phyloP scores from a whole-genome alignment of 495 filamentous ascomycete species.

The Hyaloscypha bicolor region DNA sequence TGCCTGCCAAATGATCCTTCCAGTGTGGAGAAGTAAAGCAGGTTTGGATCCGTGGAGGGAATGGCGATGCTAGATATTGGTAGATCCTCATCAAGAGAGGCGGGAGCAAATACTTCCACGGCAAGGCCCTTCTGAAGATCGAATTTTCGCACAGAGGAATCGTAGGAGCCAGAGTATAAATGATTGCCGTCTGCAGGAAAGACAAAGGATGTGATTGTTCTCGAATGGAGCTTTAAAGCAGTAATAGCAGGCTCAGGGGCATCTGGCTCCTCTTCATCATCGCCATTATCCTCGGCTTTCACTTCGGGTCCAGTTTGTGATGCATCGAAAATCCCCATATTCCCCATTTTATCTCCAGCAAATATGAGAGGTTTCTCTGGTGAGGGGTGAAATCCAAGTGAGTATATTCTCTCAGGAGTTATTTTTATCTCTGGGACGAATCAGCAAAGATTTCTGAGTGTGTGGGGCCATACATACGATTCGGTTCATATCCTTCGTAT shows the following conservation, averaged over 20 bases:
- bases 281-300: constrained; percentile 58
- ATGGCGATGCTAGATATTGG: constrained; percentile 84
- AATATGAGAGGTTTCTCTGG: constrained; percentile 87
- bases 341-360: constrained; percentile 93
- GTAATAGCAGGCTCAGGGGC: constrained; percentile 74
- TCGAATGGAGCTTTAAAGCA: constrained; percentile 84
- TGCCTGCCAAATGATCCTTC: constrained; percentile 77
- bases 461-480: constrained; percentile 40
- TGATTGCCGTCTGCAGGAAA: constrained; percentile 69
- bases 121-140: constrained; percentile 80
- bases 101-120: constrained; percentile 76
- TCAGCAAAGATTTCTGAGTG: constrained; percentile 7
- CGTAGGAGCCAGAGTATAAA: constrained; percentile 88
- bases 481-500: constrained; percentile 81
- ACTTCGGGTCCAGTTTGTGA: constrained; percentile 64
- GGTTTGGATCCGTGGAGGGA: constrained; percentile 66
- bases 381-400: constrained; percentile 87
- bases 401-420: constrained; percentile 85
- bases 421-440: constrained; percentile 78
- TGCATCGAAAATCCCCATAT: constrained; percentile 90
- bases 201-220: constrained; percentile 83
- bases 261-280: constrained; percentile 64
- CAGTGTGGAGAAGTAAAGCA: constrained; percentile 85
- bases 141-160: constrained; percentile 86
- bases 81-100: constrained; percentile 66